phyloP scores from a whole-genome alignment of 441 rosid genomes.

The Theobroma grandiflorum region DNA sequence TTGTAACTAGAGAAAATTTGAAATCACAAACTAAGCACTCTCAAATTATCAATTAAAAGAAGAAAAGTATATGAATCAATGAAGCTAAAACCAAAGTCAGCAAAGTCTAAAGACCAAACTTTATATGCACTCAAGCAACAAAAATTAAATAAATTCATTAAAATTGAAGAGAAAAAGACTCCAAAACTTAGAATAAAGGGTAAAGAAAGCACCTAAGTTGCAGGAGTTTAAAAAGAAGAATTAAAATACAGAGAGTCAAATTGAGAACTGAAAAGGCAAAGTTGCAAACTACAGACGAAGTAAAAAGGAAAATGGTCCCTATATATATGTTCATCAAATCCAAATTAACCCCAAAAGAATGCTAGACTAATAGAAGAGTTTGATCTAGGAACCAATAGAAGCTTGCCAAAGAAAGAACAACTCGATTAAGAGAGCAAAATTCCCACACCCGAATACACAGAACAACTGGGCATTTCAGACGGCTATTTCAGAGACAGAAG shows the following conservation, averaged over 20 bases:
- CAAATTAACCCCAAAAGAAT: slow-evolving; percentile 21
- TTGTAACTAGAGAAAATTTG: neutral
- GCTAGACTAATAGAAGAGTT: slow-evolving; percentile 3
- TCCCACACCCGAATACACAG: neutral
- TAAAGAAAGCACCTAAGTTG: neutral
- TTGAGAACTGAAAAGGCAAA: neutral
- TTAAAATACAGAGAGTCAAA: neutral
- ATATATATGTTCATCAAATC: slow-evolving; percentile 10
- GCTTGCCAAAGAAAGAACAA: neutral
- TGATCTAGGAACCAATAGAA: slow-evolving; percentile 14
- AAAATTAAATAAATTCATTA: neutral
- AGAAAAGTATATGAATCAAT: neutral
- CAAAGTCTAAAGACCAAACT: neutral
- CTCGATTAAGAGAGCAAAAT: neutral
- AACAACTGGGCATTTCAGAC: neutral
- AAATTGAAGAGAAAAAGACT: neutral
- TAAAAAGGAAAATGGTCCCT: neutral
- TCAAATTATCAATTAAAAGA: neutral
- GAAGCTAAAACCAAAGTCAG: neutral
- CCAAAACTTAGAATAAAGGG: neutral
- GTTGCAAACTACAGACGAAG: neutral
- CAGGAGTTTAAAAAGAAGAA: neutral
- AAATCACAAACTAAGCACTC: neutral
- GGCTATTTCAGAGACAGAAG: neutral
- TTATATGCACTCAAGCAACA: neutral